A percentile compares a stretch with the other conserved stretches of the same genome.
These are phyloP conservation scores for Geranomyces michiganensis DNA, from an alignment of 192 early-diverging fungal genomes.

Conservation along the genomic window DNA sequence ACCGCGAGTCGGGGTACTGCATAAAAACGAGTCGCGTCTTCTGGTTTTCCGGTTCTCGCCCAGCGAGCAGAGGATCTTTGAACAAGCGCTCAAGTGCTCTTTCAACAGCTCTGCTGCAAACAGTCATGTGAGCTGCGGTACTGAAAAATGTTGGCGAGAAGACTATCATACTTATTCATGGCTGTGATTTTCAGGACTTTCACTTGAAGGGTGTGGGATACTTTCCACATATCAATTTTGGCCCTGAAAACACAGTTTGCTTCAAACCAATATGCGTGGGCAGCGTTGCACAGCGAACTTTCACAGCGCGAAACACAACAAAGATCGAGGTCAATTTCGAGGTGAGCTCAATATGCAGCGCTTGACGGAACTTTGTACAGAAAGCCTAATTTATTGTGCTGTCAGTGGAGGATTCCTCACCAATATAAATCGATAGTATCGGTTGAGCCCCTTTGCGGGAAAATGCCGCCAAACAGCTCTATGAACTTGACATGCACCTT, in stretches of 20 bases:
- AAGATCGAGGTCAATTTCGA: conserved; percentile 52
- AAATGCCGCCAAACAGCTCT: conserved; percentile 40
- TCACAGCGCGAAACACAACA: conserved; percentile 48
- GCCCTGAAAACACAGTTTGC: conserved; percentile 46
- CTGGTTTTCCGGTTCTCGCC: conserved; percentile 60
- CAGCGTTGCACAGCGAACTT: conserved; percentile 37
- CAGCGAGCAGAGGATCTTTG: conserved; percentile 48
- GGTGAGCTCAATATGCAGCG: conserved; percentile 26
- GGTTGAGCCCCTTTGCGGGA: conserved; percentile 45
- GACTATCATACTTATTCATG: background rate
- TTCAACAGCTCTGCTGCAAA: conserved; percentile 49
- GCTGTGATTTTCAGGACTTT: conserved; percentile 42
- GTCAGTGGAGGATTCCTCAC: conserved; percentile 55
- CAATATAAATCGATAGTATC: conserved; percentile 49
- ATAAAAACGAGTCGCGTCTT: conserved; percentile 52
- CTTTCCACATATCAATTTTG: conserved; percentile 51
- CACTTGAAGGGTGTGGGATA: conserved; percentile 51
- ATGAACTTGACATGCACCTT: conserved; percentile 48
- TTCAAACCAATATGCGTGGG: conserved; percentile 58
- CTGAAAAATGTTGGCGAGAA: background rate
- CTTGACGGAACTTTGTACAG: background rate
- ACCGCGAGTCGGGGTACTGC: conserved; percentile 48
- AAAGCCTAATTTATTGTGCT: background rate
- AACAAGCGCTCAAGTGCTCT: conserved; percentile 53
- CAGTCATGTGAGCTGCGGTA: conserved; percentile 17